Evolutionary conservation across 805 yeast species (phyloP), one percentile per base, ranked within the genome.

Genomic region (Wickerhamiella sorbophila): DNA sequence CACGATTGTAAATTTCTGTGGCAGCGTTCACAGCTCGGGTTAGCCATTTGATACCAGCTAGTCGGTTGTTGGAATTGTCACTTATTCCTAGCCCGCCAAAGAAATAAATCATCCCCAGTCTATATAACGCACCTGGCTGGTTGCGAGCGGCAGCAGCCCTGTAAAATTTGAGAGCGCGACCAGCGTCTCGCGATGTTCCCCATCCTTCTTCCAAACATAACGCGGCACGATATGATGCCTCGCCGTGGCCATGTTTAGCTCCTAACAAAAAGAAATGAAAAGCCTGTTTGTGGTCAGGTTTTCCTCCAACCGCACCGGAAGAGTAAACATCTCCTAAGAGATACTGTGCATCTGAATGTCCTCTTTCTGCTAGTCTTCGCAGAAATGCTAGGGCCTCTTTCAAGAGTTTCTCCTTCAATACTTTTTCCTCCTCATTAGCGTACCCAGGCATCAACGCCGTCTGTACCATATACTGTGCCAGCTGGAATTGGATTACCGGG

Each of bases 71-170:
- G 16, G 76, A 64, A 52, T 74, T 79, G 45, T 55, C 57, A 1
- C 79, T 66, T 27, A 88, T 58, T 1, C 97, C 96, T 88, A 88
- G 78, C 46, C 79, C 69, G 4, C 83, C 76, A 54, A 85, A 74
- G 61, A 80, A 91, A 31, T 85, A 79, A 52, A 87, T 85, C 34
- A 84, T 68, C 3, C 97, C 98, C 48, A 86, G 66, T 57, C 87
- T 83, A 64, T 79, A 81, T 94, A 88, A 85, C 4, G 97, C 95
- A n/a, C 94, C 87, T 0, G 96, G 86, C 59, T 88, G 98, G 54
- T 83, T 85, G 57, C 81, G 79, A 26, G 86, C 71, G 0, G 97
- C 94, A 0, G 97, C 95, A 55, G 77, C 76, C 56, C 80, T 79
- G 44, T 85, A 64, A 57, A 78, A 85, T 51, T 84, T 93, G 5